A percentile compares a stretch with the other conserved stretches of the same genome.
Conservation (phyloP, 179 eudicot genomes). For the Nepenthes alata region DNA sequence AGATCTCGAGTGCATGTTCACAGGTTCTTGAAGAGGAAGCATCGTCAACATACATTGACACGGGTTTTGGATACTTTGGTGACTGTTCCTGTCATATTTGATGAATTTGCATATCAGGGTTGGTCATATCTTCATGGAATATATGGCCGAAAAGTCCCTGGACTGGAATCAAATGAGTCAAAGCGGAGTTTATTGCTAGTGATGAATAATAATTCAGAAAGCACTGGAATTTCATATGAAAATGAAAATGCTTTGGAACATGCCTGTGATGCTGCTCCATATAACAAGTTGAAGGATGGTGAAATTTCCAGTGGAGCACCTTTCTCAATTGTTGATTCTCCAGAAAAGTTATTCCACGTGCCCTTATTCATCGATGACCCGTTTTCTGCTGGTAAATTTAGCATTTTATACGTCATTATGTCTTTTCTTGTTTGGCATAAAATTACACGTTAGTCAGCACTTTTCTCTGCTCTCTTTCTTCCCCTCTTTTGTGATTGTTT, state of each 20-base stretch:
- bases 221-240: constrained; percentile 31
- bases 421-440: too few relatives aligned
- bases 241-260: constrained; percentile 20
- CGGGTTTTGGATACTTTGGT: constrained; percentile 57
- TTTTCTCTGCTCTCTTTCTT: too few relatives aligned
- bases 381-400: constrained; percentile 39
- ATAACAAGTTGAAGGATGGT: constrained; percentile 25
- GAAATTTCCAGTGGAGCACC: constrained; percentile 25
- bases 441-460: too few relatives aligned
- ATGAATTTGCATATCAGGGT: constrained; percentile 21
- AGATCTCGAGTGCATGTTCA: constrained; percentile 55
- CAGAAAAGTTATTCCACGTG: constrained; percentile 42
- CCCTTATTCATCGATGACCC: constrained; percentile 38
- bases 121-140: constrained; percentile 2
- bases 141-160: constrained; percentile 21
- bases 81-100: constrained; percentile 51
- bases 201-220: constrained; percentile 20
- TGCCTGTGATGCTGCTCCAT: constrained; percentile 15
- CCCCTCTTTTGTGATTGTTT: too few relatives aligned
- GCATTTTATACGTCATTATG: neutral
- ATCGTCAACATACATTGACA: constrained; percentile 52
- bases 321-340: constrained; percentile 26
- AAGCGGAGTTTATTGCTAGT: constrained; percentile 19
- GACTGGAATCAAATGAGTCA: constrained; percentile 20
- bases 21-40: constrained; percentile 55